Evolutionary conservation across 371 early-diverging fungal genomes (phyloP).

Genomic region (Mycotypha africana): DNA sequence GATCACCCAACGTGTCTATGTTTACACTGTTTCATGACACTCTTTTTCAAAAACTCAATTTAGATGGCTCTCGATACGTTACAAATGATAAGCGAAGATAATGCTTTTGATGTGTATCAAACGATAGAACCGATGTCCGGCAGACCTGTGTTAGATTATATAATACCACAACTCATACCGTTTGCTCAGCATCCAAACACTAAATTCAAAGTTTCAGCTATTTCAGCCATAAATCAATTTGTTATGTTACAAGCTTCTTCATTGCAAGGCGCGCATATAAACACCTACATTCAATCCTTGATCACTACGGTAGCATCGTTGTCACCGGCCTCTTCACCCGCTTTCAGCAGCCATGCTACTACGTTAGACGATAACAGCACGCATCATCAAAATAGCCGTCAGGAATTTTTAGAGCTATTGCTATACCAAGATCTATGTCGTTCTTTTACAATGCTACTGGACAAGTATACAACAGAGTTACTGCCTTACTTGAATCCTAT

Average conservation of each 20-base stretch:
- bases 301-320: no score
- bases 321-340: no score
- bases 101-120: constrained; percentile 65
- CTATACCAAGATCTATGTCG: constrained; percentile 87
- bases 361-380: no score
- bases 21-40: no score
- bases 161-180: constrained; percentile 78
- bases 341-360: no score
- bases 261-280: no score
- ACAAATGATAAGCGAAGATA: constrained; percentile 91
- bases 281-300: constrained; percentile 70
- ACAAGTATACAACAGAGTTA: constrained; percentile 71
- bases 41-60: no score
- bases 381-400: no score
- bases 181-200: constrained; percentile 67
- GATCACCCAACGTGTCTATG: no score
- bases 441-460: constrained; percentile 82
- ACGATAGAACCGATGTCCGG: constrained; percentile 52
- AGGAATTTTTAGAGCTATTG: no score
- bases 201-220: constrained; percentile 66
- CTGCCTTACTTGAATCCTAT: constrained; percentile 72
- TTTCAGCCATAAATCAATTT: constrained; percentile 78
- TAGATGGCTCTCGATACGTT: constrained; percentile 82
- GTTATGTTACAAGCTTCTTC: no score
- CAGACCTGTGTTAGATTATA: constrained; percentile 60